phyloP scores from a whole-genome alignment of 441 rosid genomes.

The Melastoma candidum region DNA sequence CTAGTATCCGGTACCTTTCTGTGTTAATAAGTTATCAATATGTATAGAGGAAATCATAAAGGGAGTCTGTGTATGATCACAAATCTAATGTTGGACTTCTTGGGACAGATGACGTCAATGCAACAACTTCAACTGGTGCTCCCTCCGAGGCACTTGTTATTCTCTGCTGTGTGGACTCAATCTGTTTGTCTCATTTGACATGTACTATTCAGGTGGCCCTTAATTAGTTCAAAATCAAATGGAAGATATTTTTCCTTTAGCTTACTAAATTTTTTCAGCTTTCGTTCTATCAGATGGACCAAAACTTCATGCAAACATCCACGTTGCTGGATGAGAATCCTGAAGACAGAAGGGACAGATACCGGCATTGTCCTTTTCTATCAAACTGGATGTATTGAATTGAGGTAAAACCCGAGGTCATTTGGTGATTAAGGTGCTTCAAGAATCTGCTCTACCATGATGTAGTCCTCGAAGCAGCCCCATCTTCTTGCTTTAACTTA shows the following conservation, averaged over 20 bases:
- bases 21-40: slow-evolving; percentile 35
- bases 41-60: slow-evolving; percentile 21
- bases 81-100: slow-evolving; percentile 29
- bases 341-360: slow-evolving; percentile 43
- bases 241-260: slow-evolving; percentile 8
- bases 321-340: slow-evolving; percentile 65
- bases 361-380: slow-evolving; percentile 55
- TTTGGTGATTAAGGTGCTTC: too few species aligned
- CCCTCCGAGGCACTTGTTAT: slow-evolving; percentile 28
- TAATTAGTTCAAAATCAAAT: slow-evolving; percentile 14
- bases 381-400: slow-evolving; percentile 66
- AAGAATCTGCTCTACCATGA: slow-evolving; percentile 26
- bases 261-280: slow-evolving; percentile 18
- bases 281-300: slow-evolving; percentile 44
- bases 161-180: slow-evolving; percentile 53
- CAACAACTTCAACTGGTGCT: slow-evolving; percentile 27
- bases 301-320: slow-evolving; percentile 32
- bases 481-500: slow-evolving; percentile 35
- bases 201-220: slow-evolving; percentile 48
- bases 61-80: slow-evolving; percentile 17
- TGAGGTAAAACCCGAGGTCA: slow-evolving; percentile 34
- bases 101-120: slow-evolving; percentile 26
- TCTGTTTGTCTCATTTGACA: slow-evolving; percentile 43
- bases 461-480: slow-evolving; percentile 58
- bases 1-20: slow-evolving; percentile 18